Evolutionary conservation across 78 protist genomes (phyloP).

Genomic region (Dictyostelium intermedium): DNA sequence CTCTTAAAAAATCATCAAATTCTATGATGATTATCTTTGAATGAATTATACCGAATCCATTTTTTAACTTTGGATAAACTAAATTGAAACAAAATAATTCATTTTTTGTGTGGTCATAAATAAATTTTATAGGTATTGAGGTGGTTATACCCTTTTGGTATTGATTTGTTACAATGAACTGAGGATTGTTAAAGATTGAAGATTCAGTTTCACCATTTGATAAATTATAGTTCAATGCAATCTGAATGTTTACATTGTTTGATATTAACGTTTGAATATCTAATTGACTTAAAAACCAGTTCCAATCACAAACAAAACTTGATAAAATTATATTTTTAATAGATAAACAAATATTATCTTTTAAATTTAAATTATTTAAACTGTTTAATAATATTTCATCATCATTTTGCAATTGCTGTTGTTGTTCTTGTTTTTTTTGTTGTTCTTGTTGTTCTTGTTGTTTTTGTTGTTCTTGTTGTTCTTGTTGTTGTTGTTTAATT

Average conservation of each 20-base stretch:
- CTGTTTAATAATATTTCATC: not conserved
- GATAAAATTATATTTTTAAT: not conserved
- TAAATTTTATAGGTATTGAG: not conserved
- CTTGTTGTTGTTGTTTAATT: not conserved
- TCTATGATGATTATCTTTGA: constrained; percentile 28
- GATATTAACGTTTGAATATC: not conserved
- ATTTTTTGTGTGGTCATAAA: not conserved
- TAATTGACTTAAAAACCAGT: constrained; percentile 6
- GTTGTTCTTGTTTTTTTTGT: not conserved
- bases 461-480: not conserved
- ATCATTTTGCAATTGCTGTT: not conserved
- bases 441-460: not conserved
- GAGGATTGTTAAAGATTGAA: not conserved
- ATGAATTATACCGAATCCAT: constrained; percentile 32
- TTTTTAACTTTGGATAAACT: not conserved
- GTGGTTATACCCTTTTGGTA: not conserved
- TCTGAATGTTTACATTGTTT: not conserved
- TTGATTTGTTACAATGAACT: not conserved
- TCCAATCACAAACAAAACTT: constrained; percentile 43
- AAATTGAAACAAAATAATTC: not conserved
- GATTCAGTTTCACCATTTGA: not conserved
- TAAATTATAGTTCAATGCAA: not conserved
- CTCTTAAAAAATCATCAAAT: not conserved
- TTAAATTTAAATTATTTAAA: not conserved
- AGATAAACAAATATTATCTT: not conserved